A percentile compares a stretch with the other conserved stretches of the same genome.
Evolutionary conservation across 176 grass and related monocot genomes (phyloP).

Genomic region (Saccharum officinarum): DNA sequence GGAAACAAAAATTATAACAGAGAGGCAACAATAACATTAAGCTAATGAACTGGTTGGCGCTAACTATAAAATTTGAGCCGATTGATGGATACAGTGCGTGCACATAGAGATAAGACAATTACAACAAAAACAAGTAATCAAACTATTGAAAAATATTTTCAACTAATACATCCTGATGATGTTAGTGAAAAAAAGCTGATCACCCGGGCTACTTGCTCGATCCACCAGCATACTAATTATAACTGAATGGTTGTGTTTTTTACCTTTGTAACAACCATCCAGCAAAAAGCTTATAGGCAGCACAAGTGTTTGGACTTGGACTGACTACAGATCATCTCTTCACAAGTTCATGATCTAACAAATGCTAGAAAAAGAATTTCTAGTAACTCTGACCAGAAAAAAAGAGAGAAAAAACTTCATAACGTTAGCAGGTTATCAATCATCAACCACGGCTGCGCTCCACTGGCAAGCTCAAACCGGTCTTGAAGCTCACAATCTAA

Average conservation of each 20-base stretch:
- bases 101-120: no score
- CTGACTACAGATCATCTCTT: conserved; percentile 10
- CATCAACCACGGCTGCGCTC: background rate
- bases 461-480: background rate
- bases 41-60: no score
- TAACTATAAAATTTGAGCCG: no score
- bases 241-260: background rate
- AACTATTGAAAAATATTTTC: background rate
- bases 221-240: background rate
- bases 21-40: no score
- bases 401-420: background rate
- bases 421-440: background rate
- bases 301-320: conserved; percentile 3
- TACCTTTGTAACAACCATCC: background rate
- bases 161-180: background rate
- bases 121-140: no score
- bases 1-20: no score
- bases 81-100: no score
- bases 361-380: background rate
- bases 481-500: conserved; percentile 43
- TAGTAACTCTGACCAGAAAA: background rate
- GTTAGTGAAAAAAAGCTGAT: background rate
- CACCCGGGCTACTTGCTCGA: background rate
- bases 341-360: background rate
- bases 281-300: background rate